These are phyloP conservation scores for Yamagishiella unicocca DNA, from an alignment of 139 green algal genomes.

Conservation along the genomic window DNA sequence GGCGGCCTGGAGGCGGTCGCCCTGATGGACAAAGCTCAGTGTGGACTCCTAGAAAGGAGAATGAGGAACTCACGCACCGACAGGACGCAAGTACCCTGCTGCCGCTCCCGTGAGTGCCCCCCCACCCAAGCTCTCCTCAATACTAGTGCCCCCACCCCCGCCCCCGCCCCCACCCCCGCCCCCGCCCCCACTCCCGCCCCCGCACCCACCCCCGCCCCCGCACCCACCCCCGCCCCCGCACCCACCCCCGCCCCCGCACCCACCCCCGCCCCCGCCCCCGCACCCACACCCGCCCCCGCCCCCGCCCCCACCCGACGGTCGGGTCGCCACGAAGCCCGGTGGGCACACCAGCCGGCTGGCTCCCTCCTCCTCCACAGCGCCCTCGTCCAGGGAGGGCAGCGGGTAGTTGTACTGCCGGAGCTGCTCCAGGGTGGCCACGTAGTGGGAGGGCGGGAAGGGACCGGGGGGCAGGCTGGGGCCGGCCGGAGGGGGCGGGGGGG, in stretches of 20 bases:
- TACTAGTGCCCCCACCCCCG: too few relatives aligned
- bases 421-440: slow-evolving; percentile 60
- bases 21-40: too few relatives aligned
- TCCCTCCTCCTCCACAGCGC: not conserved
- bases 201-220: not conserved
- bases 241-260: not conserved
- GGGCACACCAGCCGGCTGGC: slow-evolving; percentile 24
- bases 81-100: too few relatives aligned
- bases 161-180: not conserved
- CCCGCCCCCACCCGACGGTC: not conserved
- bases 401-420: slow-evolving; percentile 71
- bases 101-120: too few relatives aligned
- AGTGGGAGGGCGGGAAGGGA: slow-evolving; percentile 73
- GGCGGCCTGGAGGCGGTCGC: too few relatives aligned
- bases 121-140: too few relatives aligned
- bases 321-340: slow-evolving; percentile 16
- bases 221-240: not conserved
- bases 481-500: not conserved
- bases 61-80: too few relatives aligned
- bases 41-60: too few relatives aligned
- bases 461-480: slow-evolving; percentile 20
- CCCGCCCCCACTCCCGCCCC: not conserved
- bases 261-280: not conserved
- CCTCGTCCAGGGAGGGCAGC: slow-evolving; percentile 50
- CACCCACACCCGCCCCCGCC: not conserved